Evolutionary conservation across 2,329 filamentous ascomycete genomes (phyloP).

Genomic region (Alternaria hordeiaustralica): DNA sequence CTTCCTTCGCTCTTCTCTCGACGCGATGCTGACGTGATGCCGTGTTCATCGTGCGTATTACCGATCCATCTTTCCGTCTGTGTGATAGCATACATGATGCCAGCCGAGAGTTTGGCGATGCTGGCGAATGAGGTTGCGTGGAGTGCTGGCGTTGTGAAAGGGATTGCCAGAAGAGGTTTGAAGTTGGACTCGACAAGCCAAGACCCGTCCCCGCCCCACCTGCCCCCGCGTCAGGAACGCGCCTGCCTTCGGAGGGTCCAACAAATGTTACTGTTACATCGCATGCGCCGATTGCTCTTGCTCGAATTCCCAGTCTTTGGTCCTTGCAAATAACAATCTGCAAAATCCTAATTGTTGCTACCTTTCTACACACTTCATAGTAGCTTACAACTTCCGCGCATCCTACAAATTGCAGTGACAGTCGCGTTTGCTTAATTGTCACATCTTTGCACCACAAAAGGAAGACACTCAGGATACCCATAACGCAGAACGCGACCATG

Average conservation of each 20-base stretch:
- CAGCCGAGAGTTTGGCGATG: background rate
- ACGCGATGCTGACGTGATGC: background rate
- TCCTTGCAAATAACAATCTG: background rate
- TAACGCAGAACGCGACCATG: slow-evolving; percentile 58
- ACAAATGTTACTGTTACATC: slow-evolving; percentile 5
- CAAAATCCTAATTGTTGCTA: background rate
- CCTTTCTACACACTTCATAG: background rate
- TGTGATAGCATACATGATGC: background rate
- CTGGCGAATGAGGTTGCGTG: slow-evolving; percentile 1
- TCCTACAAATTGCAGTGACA: background rate
- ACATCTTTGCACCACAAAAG: background rate
- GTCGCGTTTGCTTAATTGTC: background rate
- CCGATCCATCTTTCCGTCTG: background rate
- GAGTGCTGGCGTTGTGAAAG: slow-evolving; percentile 12
- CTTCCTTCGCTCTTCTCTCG: background rate
- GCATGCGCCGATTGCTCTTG: background rate
- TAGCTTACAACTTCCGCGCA: background rate
- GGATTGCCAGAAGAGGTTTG: slow-evolving; percentile 16
- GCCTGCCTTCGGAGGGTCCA: slow-evolving; percentile 15
- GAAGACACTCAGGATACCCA: no score
- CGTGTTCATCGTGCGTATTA: background rate
- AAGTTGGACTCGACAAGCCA: slow-evolving; percentile 23
- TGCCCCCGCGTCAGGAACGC: slow-evolving; percentile 24
- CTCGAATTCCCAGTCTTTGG: no score
- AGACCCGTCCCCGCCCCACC: slow-evolving; percentile 17